Conservation (phyloP, 2,329 filamentous ascomycete species). For the Ophiocordyceps camponoti-rufipedis region DNA sequence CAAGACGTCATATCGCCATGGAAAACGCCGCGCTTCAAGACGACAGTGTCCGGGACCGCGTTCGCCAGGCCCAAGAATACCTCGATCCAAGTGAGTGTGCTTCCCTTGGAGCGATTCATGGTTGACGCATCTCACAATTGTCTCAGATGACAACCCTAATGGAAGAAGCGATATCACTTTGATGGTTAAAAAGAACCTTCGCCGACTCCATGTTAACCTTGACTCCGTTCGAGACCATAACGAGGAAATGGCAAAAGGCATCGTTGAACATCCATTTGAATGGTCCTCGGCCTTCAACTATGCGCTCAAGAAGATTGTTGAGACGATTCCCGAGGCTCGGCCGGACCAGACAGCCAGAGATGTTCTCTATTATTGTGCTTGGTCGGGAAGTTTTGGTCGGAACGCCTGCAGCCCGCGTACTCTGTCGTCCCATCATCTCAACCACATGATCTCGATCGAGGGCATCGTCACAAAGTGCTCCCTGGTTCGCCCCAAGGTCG, state of each 20-base stretch:
- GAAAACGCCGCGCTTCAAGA: conserved; percentile 62
- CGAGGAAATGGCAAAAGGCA: conserved; percentile 55
- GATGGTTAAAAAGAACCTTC: conserved; percentile 51
- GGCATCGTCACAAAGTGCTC: conserved; percentile 96
- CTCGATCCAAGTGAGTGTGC: conserved; percentile 64
- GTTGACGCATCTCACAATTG: background rate
- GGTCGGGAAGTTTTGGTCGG: conserved; percentile 86
- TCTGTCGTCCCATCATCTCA: conserved; percentile 72
- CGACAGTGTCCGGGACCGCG: conserved; percentile 66
- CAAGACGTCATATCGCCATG: conserved; percentile 27
- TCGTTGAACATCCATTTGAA: conserved; percentile 77
- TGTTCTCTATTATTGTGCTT: conserved; percentile 89
- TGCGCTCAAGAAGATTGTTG: conserved; percentile 76
- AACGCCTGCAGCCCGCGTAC: conserved; percentile 90
- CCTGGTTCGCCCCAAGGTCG: conserved; percentile 87
- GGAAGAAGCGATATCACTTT: conserved; percentile 70
- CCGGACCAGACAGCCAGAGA: conserved; percentile 62
- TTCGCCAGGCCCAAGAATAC: conserved; percentile 80
- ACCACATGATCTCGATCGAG: conserved; percentile 93
- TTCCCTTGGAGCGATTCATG: background rate
- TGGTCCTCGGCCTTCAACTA: conserved; percentile 76
- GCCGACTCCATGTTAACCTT: conserved; percentile 54
- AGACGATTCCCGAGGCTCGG: conserved; percentile 57
- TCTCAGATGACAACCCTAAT: conserved; percentile 30
- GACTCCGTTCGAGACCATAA: conserved; percentile 87